phyloP scores from a whole-genome alignment of 495 filamentous ascomycete genomes.

The Tuber magnatum region DNA sequence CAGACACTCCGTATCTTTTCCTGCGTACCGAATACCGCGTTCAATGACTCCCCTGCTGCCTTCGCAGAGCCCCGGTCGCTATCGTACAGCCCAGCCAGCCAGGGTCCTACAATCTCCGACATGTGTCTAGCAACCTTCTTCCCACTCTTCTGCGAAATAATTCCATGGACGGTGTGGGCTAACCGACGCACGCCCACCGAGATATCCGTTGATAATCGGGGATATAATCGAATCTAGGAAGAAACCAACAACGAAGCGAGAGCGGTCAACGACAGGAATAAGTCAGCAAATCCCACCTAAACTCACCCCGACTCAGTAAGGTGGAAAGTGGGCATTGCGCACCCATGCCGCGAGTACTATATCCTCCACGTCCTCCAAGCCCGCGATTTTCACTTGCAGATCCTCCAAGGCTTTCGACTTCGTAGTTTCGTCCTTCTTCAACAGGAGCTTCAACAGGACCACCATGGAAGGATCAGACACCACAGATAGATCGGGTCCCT shows the following conservation, averaged over 20 bases:
- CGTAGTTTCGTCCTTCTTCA: conserved; percentile 87
- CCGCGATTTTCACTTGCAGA: conserved; percentile 56
- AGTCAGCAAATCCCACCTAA: background rate
- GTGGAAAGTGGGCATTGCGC: conserved; percentile 37
- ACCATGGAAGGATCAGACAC: conserved; percentile 73
- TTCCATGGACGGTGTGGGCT: conserved; percentile 66
- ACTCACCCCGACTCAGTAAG: conserved; percentile 36
- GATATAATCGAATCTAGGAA: conserved; percentile 70
- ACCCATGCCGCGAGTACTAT: conserved; percentile 81
- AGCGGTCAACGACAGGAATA: conserved; percentile 16
- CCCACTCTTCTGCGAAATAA: conserved; percentile 61
- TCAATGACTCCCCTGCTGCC: conserved; percentile 66
- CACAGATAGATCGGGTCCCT: conserved; percentile 70
- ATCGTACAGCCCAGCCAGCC: conserved; percentile 84
- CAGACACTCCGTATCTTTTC: conserved; percentile 70
- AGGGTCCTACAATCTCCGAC: conserved; percentile 68
- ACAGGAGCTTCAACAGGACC: conserved; percentile 82
- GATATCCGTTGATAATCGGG: conserved; percentile 78
- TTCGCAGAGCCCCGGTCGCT: conserved; percentile 65
- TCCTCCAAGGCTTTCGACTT: conserved; percentile 91
- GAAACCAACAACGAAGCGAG: conserved; percentile 12
- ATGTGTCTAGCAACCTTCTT: conserved; percentile 74
- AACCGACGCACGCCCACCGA: conserved; percentile 80
- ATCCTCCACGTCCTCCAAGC: conserved; percentile 59
- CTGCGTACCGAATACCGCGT: conserved; percentile 63